Base-by-base conservation (phyloP, 495 filamentous ascomycete genomes). In the Pyrenopolyporus hunteri region DNA sequence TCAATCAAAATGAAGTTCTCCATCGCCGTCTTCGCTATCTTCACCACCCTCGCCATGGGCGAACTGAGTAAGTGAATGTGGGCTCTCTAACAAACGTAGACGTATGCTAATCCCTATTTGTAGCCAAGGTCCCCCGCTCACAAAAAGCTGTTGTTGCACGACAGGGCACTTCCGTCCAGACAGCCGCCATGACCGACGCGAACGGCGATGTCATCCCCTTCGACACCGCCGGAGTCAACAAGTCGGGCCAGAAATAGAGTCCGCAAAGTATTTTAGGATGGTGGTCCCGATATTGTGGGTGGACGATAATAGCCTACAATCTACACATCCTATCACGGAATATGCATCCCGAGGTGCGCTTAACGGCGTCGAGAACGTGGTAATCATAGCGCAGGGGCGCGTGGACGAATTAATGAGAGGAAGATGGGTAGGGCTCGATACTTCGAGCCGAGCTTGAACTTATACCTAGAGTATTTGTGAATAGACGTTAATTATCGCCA, bases 1-100 rank as follows among this genome's bases (percentile, higher is more conserved):
- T 48, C 64, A 66, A 70, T 72, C 76, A 82, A 73, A 59, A 83
- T 83, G 81, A 78, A 83, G 78, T 78, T 77, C 74, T 73, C 74
- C 22, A 19, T 78, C 60, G 57, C 73, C 65, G 46, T 82, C 57
- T 56, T 82, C 69, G 71, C 79, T 46, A 68, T 82, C 54, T 74
- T 77, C 68, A 63, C 70, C 51, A 68, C 79, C 66, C 47, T 78
- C 66, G 78, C 75, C 60, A 61, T 77, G 67, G 80, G 77, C 44
- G 69, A 68, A 39, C 73, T 77, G 32, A 47, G 65, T 60, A 67
- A 33, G 67, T 54, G 33, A 13, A 40, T 29, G 0, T 13, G 8
- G 10, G 9, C 23, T 32, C 14, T 7, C 23, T 19, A 7, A 9
- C 20, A 4, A 43, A 11, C 3, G 10, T 10, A 17, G 11, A 0